phyloP scores from a whole-genome alignment of 2,329 filamentous ascomycete genomes.

The Sordariomycetes sp. region DNA sequence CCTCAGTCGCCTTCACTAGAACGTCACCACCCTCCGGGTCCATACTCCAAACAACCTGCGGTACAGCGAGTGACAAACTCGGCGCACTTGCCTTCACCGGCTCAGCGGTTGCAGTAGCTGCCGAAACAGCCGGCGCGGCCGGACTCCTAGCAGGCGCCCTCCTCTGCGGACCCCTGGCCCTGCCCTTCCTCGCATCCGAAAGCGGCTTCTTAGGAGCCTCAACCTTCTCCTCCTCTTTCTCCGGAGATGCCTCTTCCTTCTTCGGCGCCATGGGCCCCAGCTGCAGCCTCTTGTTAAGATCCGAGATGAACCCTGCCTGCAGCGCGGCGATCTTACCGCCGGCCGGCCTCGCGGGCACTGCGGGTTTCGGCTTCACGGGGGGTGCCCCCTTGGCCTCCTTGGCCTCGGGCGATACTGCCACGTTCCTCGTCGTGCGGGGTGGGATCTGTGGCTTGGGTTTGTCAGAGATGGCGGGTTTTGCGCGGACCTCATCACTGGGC shows the following conservation, averaged over 20 bases:
- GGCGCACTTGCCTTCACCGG: slow-evolving; percentile 15
- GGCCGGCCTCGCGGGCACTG: slow-evolving; percentile 52
- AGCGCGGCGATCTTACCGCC: slow-evolving; percentile 85
- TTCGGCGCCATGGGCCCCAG: slow-evolving; percentile 74
- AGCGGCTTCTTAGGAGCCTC: slow-evolving; percentile 42
- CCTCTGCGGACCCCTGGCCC: slow-evolving; percentile 78
- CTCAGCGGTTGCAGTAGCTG: slow-evolving; percentile 11
- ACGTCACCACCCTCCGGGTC: slow-evolving; percentile 37
- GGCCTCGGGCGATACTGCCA: slow-evolving; percentile 13
- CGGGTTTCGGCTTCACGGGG: slow-evolving; percentile 63
- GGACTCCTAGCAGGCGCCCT: slow-evolving; percentile 50
- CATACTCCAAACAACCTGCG: slow-evolving; percentile 40
- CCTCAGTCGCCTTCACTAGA: slow-evolving; percentile 8
- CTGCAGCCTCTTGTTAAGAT: slow-evolving; percentile 81
- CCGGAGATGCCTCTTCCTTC: slow-evolving; percentile 55
- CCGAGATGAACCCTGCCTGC: slow-evolving; percentile 84
- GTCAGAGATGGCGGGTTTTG: slow-evolving; percentile 33
- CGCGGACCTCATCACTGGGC: slow-evolving; percentile 23
- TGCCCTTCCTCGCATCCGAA: slow-evolving; percentile 77
- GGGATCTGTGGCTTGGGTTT: slow-evolving; percentile 52
- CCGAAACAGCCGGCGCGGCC: slow-evolving; percentile 19
- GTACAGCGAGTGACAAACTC: slow-evolving; percentile 33
- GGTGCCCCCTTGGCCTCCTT: not conserved
- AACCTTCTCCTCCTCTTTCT: slow-evolving; percentile 51
- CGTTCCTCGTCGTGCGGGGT: slow-evolving; percentile 46